Evolutionary conservation across 1,284 basidiomycete genomes (phyloP), one percentile per base, ranked within the genome.

Genomic region (Vanrija humicola): DNA sequence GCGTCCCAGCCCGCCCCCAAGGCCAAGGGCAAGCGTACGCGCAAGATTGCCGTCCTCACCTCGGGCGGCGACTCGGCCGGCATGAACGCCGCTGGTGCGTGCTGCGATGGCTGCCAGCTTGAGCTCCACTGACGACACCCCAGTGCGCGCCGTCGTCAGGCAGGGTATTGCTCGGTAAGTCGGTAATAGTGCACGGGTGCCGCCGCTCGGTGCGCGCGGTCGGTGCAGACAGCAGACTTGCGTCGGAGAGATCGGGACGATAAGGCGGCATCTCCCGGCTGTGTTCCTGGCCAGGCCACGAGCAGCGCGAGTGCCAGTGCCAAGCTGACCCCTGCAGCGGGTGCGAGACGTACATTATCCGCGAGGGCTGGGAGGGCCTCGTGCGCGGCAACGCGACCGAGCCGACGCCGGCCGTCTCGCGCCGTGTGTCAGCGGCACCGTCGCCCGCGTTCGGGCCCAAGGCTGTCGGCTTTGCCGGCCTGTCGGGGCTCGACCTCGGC

Each of bases 291-390:
- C 34, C 10, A 34, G 12, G 9, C 9, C 10, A 34, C 28, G 34
- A 34, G 21, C 21, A 23, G 21, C 5, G 21, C 21, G 21, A 23
- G 21, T 23, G 21, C 12, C 5, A 14, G 4, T 34, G 12, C 14
- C 34, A 15, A 45, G 29, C 39, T 54, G 38, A 49, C 48, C 26
- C 39, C 25, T 40, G 38, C 70, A 92, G 92, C 77, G 92, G 91
- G 43, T 96, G 90, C 75, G 88, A 96, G 72, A 86, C 89, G 14
- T 96, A 86, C 82, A 86, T 96, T 62, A 89, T 96, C 56, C 88
- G 95, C 43, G 96, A 98, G 79, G 95, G 95, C 43, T 98, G 96
- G 81, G 93, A 98, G 75, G 95, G 95, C 44, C 86, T 98, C 52
- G 81, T 84, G 19, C 73, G 78, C 51, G 83, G 83, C 34, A 84